Base-by-base conservation (phyloP, 129 eudicot species). In the Erigeron canadensis region DNA sequence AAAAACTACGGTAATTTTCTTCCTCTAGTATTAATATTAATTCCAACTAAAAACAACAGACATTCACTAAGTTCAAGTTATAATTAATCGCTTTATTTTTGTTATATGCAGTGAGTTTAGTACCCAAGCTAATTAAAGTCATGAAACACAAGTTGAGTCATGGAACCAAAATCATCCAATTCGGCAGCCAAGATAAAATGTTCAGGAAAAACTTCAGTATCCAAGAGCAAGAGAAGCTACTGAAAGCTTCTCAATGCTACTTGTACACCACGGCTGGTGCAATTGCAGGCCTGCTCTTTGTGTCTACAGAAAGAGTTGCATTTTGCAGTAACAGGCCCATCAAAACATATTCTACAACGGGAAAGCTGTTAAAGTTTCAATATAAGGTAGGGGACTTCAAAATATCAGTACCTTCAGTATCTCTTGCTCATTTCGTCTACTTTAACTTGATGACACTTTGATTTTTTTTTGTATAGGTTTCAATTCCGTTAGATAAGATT, bases 251-350 rank as follows among this genome's bases (percentile, higher is more conserved):
- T 5, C 75, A 70, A 40, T 77, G 81, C 59, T 61, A 50, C 54
- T 61, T 69, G 34, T 77, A 70, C 62, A 61, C 81, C 18, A 77
- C 81, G 60, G 71, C 76, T 2, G 76, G 81, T 69, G 70, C 71
- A 2, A 77, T 77, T 19, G 37, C 58, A 48, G 81, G 81, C 10
- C 5, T 69, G 63, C 57, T 77, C 34, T 77, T 77, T 59, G 75
- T 77, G 18, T 61, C 81, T n/a, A 69, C 65, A 18, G 44, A 59
- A 40, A 60, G 69, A 65, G 70, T 77, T 48, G 76, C 77, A 0
- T 77, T 62, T 70, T 62, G 72, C 61, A 78, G 82, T 54, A 10
- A 71, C 22, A 77, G 64, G 56, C 13, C 76, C 38, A 40, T 77
- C 46, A 71, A 62, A 78, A 61, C 76, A 1, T 53, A 55, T 71